Percentiles rank a stretch among this genome's conserved stretches.
phyloP scores from a whole-genome alignment of 2,329 filamentous ascomycete genomes.

The Fusarium avenaceum region DNA sequence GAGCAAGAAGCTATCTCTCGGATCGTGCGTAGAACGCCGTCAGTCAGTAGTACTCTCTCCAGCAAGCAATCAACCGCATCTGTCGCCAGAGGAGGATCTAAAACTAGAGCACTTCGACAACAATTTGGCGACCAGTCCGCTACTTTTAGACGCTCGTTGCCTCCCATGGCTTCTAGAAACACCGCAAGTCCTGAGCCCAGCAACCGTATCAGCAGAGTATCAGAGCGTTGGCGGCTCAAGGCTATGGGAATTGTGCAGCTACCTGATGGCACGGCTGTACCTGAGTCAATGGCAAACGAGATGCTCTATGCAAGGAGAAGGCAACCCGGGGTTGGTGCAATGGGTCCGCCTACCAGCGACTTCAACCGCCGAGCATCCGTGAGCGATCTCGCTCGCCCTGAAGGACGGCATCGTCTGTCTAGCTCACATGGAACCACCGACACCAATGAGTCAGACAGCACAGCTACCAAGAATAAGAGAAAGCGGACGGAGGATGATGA shows the following conservation, averaged over 20 bases:
- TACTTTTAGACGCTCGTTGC: slow-evolving; percentile 58
- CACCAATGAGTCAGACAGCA: slow-evolving; percentile 22
- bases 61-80: slow-evolving; percentile 43
- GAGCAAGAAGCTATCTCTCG: slow-evolving; percentile 54
- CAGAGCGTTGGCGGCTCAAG: slow-evolving; percentile 62
- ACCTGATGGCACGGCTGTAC: slow-evolving; percentile 66
- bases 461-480: slow-evolving; percentile 50
- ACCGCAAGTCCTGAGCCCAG: slow-evolving; percentile 46
- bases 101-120: slow-evolving; percentile 56
- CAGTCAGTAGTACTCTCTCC: slow-evolving; percentile 38
- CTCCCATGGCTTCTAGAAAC: slow-evolving; percentile 52
- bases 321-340: slow-evolving; percentile 54
- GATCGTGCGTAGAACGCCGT: slow-evolving; percentile 53
- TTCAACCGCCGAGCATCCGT: slow-evolving; percentile 47
- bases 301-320: slow-evolving; percentile 59
- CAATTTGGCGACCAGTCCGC: slow-evolving; percentile 50
- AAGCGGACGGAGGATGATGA: slow-evolving; percentile 52
- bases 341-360: slow-evolving; percentile 40
- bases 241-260: slow-evolving; percentile 67
- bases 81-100: slow-evolving; percentile 49
- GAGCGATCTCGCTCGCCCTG: slow-evolving; percentile 37
- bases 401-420: slow-evolving; percentile 35
- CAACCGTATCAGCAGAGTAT: slow-evolving; percentile 55
- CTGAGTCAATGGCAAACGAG: slow-evolving; percentile 64
- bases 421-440: slow-evolving; percentile 42